phyloP scores from a whole-genome alignment of 768 basidiomycete species.

The Bullera alba region DNA sequence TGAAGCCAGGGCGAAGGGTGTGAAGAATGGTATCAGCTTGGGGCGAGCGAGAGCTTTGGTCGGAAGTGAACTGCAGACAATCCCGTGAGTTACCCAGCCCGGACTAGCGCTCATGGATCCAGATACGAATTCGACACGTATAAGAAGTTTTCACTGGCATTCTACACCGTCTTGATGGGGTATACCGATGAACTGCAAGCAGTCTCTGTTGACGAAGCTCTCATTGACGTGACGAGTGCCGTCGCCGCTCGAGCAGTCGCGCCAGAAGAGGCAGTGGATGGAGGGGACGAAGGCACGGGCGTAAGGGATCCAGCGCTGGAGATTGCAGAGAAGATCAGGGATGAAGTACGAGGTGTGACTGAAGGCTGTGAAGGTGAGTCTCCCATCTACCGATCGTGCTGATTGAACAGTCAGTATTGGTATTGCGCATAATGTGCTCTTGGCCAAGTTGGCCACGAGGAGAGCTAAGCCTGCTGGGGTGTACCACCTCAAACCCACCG shows the following conservation, averaged over 20 bases:
- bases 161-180: constrained; percentile 86
- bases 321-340: constrained; percentile 73
- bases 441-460: constrained; percentile 85
- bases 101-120: background rate
- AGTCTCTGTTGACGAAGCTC: constrained; percentile 91
- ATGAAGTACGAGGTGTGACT: constrained; percentile 68
- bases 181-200: constrained; percentile 88
- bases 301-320: constrained; percentile 60
- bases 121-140: constrained; percentile 91
- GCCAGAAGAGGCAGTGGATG: constrained; percentile 27
- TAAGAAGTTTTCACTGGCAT: constrained; percentile 71
- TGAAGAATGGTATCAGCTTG: constrained; percentile 85
- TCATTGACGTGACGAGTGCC: constrained; percentile 71
- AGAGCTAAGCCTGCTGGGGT: constrained; percentile 85
- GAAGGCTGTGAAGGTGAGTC: constrained; percentile 66
- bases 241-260: constrained; percentile 30
- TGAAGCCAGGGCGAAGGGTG: constrained; percentile 78
- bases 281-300: constrained; percentile 5
- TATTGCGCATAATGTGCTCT: constrained; percentile 80
- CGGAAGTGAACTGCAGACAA: constrained; percentile 34
- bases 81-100: constrained; percentile 49
- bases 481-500: constrained; percentile 59
- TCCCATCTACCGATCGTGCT: constrained; percentile 1
- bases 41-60: constrained; percentile 39
- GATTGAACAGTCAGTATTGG: constrained; percentile 86